Conservation (phyloP, 116 monocot genomes). For the Phalaenopsis hybrid region DNA sequence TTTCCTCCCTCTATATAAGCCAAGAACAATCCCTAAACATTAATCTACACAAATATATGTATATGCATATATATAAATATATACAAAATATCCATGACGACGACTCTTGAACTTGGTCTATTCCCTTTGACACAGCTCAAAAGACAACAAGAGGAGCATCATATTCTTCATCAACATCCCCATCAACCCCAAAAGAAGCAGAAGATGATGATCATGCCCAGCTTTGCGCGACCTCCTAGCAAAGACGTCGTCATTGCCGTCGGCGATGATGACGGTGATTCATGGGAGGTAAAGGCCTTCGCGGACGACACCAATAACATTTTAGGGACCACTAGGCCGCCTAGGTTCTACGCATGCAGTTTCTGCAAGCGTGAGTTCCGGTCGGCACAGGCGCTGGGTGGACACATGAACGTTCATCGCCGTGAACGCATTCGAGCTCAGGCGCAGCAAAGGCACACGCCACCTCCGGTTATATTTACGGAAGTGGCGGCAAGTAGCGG, state of each 20-base stretch:
- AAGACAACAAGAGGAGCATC: neutral
- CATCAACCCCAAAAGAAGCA: neutral
- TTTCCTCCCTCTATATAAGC: slow-evolving; percentile 1
- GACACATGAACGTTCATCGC: slow-evolving; percentile 45
- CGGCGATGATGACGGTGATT: neutral
- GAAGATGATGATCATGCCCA: neutral
- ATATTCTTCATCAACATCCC: neutral
- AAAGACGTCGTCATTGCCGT: neutral
- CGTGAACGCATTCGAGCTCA: slow-evolving; percentile 33
- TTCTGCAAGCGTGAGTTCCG: slow-evolving; percentile 39
- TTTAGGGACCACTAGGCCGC: slow-evolving; percentile 30
- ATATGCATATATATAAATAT: neutral
- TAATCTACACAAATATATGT: no score
- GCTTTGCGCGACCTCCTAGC: neutral
- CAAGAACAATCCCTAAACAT: neutral
- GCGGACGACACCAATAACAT: slow-evolving; percentile 10
- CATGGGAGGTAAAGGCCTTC: slow-evolving; percentile 23
- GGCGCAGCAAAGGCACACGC: neutral
- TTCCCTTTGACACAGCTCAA: neutral
- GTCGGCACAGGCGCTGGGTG: slow-evolving; percentile 49
- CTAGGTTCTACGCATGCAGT: slow-evolving; percentile 26
- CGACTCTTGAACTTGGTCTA: neutral
- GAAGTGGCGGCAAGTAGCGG: neutral
- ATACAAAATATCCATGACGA: neutral
- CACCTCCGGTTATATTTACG: neutral